These are phyloP conservation scores for Trichophyton schoenleinii DNA, from an alignment of 2,329 filamentous ascomycete genomes.

Conservation along the genomic window DNA sequence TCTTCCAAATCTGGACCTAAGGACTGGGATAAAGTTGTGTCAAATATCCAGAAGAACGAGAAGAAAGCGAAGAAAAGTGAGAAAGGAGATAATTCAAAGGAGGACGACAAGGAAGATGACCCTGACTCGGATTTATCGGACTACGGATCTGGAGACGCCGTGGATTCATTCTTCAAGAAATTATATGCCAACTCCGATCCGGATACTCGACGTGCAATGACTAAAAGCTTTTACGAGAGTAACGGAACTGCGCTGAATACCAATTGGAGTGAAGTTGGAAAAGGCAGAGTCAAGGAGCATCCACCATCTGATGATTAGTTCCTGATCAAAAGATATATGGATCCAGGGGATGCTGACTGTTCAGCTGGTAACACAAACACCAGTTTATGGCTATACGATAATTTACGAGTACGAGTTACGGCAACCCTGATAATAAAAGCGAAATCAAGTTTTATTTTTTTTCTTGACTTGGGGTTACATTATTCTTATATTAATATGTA, in stretches of 20 bases:
- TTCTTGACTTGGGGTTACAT: background rate
- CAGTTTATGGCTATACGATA: background rate
- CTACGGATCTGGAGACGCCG: constrained; percentile 46
- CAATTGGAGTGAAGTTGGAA: constrained; percentile 73
- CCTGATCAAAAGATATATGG: background rate
- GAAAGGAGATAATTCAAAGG: constrained; percentile 19
- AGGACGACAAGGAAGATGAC: constrained; percentile 31
- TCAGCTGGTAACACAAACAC: background rate
- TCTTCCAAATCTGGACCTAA: constrained; percentile 74
- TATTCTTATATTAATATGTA: background rate
- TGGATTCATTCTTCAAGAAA: constrained; percentile 80
- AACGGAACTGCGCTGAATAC: constrained; percentile 88
- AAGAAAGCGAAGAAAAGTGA: constrained; percentile 16
- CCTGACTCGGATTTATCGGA: constrained; percentile 43
- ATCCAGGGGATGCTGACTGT: background rate
- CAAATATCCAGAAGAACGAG: constrained; percentile 32
- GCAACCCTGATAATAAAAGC: background rate
- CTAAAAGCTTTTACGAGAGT: constrained; percentile 92
- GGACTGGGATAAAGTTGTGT: constrained; percentile 75
- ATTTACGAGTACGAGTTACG: background rate
- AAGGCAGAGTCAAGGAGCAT: constrained; percentile 49
- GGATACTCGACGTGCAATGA: constrained; percentile 84
- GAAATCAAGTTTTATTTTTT: background rate
- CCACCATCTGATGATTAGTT: constrained; percentile 11
- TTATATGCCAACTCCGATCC: constrained; percentile 64